Conservation (phyloP, 169 alveolate genomes). For the Cryptosporidium viatorum region DNA sequence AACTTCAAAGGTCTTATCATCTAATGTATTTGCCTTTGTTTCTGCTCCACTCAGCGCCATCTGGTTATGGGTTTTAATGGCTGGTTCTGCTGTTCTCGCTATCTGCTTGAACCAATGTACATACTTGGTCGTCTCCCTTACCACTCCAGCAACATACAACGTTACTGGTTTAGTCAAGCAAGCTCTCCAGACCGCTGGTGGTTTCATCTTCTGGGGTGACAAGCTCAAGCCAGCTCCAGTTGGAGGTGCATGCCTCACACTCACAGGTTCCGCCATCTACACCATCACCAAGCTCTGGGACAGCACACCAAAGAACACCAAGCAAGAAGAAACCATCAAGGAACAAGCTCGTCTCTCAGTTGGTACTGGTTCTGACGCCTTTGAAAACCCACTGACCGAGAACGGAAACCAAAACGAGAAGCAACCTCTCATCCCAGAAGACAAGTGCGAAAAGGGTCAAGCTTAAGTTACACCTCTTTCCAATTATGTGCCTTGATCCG, state of each 20-base stretch:
- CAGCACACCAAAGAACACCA: constrained; percentile 46
- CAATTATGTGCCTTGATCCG: neutral
- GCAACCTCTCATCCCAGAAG: constrained; percentile 58
- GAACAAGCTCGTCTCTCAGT: constrained; percentile 73
- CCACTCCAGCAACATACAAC: constrained; percentile 74
- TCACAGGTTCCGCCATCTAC: constrained; percentile 72
- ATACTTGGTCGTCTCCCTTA: constrained; percentile 67
- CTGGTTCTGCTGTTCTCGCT: constrained; percentile 66
- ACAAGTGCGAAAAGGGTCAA: constrained; percentile 74
- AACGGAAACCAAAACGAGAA: constrained; percentile 47
- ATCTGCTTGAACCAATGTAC: constrained; percentile 67
- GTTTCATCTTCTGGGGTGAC: constrained; percentile 71
- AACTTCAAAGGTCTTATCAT: constrained; percentile 11
- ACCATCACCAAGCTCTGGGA: constrained; percentile 69
- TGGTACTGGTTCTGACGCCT: constrained; percentile 72
- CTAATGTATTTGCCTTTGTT: constrained; percentile 53
- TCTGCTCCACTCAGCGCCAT: constrained; percentile 56
- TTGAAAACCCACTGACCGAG: constrained; percentile 64
- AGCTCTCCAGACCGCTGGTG: constrained; percentile 73
- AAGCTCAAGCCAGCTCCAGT: constrained; percentile 70
- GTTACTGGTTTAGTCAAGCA: constrained; percentile 73
- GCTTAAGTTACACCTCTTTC: neutral
- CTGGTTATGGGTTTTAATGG: constrained; percentile 49
- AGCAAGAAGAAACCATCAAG: constrained; percentile 67
- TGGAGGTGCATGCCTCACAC: constrained; percentile 70